These are phyloP conservation scores for Colletotrichum cereale DNA, from an alignment of 2,329 filamentous ascomycete genomes.

Conservation along the genomic window DNA sequence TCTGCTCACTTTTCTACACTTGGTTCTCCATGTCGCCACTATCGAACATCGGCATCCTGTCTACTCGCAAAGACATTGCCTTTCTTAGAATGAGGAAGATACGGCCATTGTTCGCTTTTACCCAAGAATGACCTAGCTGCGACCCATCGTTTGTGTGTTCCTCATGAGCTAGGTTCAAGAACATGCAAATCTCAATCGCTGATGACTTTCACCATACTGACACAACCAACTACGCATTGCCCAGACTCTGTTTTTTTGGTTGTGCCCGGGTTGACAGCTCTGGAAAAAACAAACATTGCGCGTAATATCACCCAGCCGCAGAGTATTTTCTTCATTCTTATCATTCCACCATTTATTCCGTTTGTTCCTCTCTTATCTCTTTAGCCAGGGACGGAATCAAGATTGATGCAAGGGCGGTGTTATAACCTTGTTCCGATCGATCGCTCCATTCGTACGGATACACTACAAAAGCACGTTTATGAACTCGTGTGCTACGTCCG, in stretches of 20 bases:
- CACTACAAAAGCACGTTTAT: not conserved
- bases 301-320: not conserved
- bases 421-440: not conserved
- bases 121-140: not conserved
- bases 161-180: not conserved
- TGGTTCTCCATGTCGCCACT: not conserved
- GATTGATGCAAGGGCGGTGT: not conserved
- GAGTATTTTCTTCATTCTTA: no score
- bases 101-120: not conserved
- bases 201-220: not conserved
- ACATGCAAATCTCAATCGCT: not conserved
- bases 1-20: not conserved
- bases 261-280: no score
- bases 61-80: not conserved
- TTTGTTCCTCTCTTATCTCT: no score
- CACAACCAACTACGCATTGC: not conserved
- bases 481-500: no score
- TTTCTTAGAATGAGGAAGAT: not conserved
- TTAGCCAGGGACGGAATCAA: not conserved
- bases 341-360: not conserved
- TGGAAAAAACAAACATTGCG: not conserved
- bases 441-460: no score
- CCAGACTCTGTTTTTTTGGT: not conserved
- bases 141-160: not conserved
- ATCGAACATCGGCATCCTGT: not conserved